These are phyloP conservation scores for Eucalyptus rudis DNA, from an alignment of 345 rosid genomes.

Conservation along the genomic window DNA sequence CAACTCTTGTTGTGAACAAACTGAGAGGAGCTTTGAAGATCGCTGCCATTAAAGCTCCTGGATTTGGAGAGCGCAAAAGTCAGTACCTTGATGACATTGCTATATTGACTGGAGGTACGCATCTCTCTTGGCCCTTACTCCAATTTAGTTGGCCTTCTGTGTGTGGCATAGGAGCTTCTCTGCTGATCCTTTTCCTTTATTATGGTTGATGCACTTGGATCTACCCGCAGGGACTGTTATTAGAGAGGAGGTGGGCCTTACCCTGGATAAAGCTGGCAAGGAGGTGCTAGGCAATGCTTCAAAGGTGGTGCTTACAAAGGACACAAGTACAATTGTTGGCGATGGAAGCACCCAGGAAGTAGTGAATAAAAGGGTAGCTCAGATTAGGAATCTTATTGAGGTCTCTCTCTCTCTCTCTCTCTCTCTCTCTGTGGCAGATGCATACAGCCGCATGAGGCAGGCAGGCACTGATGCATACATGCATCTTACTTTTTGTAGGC, in stretches of 20 bases:
- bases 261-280: conserved; percentile 84
- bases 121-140: background rate
- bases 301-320: conserved; percentile 94
- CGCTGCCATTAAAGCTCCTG: conserved; percentile 97
- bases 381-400: conserved; percentile 87
- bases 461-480: background rate
- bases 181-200: background rate
- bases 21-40: conserved; percentile 88
- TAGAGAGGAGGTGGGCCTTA: conserved; percentile 90
- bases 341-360: conserved; percentile 98
- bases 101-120: conserved; percentile 73
- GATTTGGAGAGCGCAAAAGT: conserved; percentile 94
- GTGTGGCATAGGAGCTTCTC: background rate
- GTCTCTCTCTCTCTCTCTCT: conserved; percentile 3
- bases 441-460: background rate
- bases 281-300: conserved; percentile 90
- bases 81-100: conserved; percentile 98
- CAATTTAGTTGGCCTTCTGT: background rate
- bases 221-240: conserved; percentile 61
- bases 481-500: conserved; percentile 21
- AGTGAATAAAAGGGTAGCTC: conserved; percentile 84
- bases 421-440: too few species aligned
- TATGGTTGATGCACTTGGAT: background rate
- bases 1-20: conserved; percentile 93
- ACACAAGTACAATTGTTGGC: conserved; percentile 79